These are phyloP conservation scores for Paraphaeosphaeria sporulosa DNA, from an alignment of 2,329 filamentous ascomycete genomes.

Conservation along the genomic window DNA sequence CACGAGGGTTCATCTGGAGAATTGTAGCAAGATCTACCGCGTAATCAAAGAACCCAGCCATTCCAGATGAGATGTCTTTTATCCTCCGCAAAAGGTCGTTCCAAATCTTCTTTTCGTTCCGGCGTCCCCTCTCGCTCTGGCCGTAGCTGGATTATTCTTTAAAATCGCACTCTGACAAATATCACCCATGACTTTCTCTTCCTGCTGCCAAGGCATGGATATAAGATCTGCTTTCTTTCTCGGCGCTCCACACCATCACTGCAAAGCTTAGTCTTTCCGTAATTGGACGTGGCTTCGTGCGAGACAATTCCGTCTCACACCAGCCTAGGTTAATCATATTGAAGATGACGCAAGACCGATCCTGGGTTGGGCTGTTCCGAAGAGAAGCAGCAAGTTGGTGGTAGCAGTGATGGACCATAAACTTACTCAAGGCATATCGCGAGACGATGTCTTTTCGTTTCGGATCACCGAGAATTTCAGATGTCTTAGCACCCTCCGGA, in stretches of 20 bases:
- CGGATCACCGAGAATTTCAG: slow-evolving; percentile 14
- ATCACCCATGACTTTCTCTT: slow-evolving; percentile 16
- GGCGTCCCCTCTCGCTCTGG: slow-evolving; percentile 12
- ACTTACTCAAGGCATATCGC: slow-evolving; percentile 20
- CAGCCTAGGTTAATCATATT: slow-evolving; percentile 19
- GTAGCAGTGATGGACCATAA: slow-evolving; percentile 20
- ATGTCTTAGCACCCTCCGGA: slow-evolving; percentile 14
- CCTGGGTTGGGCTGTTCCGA: background rate
- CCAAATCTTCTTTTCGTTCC: slow-evolving; percentile 17
- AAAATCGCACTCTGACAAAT: slow-evolving; percentile 15
- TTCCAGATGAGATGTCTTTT: slow-evolving; percentile 1
- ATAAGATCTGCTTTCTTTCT: slow-evolving; percentile 16
- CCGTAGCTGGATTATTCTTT: slow-evolving; percentile 17
- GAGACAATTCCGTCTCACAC: slow-evolving; percentile 19
- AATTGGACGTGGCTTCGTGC: slow-evolving; percentile 12
- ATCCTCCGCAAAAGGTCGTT: slow-evolving; percentile 18
- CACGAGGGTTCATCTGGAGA: background rate
- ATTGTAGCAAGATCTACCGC: background rate
- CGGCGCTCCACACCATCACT: slow-evolving; percentile 18
- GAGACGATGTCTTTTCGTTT: slow-evolving; percentile 16
- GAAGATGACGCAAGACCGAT: slow-evolving; percentile 5
- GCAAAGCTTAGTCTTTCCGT: slow-evolving; percentile 13
- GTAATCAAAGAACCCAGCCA: background rate
- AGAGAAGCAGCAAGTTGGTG: slow-evolving; percentile 8
- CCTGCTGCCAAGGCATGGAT: slow-evolving; percentile 18